phyloP scores from a whole-genome alignment of 306 rosid genomes.

The Myrica gale region DNA sequence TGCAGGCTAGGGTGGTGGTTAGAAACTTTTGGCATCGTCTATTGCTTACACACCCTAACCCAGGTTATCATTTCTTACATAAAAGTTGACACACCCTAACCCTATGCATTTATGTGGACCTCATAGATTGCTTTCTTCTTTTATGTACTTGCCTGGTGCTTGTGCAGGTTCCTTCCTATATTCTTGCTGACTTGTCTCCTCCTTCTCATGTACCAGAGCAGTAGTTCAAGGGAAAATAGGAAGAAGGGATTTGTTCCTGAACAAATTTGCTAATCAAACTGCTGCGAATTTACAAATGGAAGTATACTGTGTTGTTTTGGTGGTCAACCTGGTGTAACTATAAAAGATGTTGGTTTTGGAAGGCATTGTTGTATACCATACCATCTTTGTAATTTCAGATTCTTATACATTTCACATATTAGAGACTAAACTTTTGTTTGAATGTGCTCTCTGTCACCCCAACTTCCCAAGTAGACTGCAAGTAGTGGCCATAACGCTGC shows the following conservation, averaged over 20 bases:
- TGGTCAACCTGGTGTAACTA: slow-evolving; percentile 18
- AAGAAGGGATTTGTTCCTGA: not conserved
- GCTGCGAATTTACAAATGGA: not conserved
- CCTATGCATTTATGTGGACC: not conserved
- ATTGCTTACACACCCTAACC: too few species aligned
- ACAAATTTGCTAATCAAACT: not conserved
- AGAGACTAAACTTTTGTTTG: not conserved
- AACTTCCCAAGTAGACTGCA: slow-evolving; percentile 40
- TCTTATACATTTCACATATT: not conserved
- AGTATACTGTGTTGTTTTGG: slow-evolving; percentile 5
- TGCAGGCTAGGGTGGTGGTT: not conserved
- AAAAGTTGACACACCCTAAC: not conserved
- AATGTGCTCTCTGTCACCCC: slow-evolving; percentile 26
- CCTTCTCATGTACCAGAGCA: not conserved
- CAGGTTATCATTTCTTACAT: too few species aligned
- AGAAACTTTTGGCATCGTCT: too few species aligned
- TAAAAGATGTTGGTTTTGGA: slow-evolving; percentile 9
- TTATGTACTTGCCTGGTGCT: not conserved
- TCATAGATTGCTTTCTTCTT: not conserved
- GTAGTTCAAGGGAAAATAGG: not conserved
- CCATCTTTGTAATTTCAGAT: slow-evolving; percentile 13
- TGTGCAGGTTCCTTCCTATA: not conserved
- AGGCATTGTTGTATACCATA: slow-evolving; percentile 3
- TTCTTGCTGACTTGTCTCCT: not conserved
- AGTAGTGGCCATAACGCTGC: slow-evolving; percentile 33